Percentiles rank a stretch among this genome's conserved stretches.
phyloP scores from a whole-genome alignment of 768 basidiomycete species.

The Thelephora aurantiotincta region DNA sequence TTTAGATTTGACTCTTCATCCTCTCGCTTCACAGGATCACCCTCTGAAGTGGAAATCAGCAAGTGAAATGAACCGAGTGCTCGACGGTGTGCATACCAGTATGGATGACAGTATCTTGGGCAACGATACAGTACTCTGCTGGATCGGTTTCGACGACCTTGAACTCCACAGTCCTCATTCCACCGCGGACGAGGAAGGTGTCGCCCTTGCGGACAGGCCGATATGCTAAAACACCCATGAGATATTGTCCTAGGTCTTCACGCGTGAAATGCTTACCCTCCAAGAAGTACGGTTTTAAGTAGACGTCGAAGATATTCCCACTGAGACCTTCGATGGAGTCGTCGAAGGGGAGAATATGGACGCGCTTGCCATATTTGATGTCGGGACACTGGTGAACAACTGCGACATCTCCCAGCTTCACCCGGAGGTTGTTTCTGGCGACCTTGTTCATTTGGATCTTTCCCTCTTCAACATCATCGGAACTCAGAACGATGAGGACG shows the following conservation, averaged over 20 bases:
- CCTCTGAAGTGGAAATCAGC: constrained; percentile 41
- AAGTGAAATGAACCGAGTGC: neutral
- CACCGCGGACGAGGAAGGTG: constrained; percentile 97
- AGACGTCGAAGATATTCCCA: constrained; percentile 97
- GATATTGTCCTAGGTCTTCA: neutral
- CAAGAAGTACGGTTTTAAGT: constrained; percentile 97
- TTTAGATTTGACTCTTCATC: constrained; percentile 94
- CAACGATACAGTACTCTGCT: constrained; percentile 95
- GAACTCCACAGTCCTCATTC: constrained; percentile 98
- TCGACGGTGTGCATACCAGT: constrained; percentile 34
- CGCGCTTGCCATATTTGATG: constrained; percentile 97
- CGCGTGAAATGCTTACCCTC: constrained; percentile 42
- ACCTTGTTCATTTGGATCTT: constrained; percentile 99
- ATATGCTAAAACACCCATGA: constrained; percentile 27
- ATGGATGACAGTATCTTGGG: constrained; percentile 97
- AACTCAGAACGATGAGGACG: constrained; percentile 90
- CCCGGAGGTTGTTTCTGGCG: constrained; percentile 96
- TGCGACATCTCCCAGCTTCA: constrained; percentile 94
- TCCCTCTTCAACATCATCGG: constrained; percentile 95
- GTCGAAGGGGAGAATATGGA: constrained; percentile 94
- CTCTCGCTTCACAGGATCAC: constrained; percentile 96
- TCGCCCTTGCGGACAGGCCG: constrained; percentile 94
- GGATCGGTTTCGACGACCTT: constrained; percentile 99
- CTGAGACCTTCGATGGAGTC: constrained; percentile 97
- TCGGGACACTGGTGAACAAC: constrained; percentile 93